Base-by-base conservation (phyloP, 768 basidiomycete genomes). In the Infundibulicybe gibba region DNA sequence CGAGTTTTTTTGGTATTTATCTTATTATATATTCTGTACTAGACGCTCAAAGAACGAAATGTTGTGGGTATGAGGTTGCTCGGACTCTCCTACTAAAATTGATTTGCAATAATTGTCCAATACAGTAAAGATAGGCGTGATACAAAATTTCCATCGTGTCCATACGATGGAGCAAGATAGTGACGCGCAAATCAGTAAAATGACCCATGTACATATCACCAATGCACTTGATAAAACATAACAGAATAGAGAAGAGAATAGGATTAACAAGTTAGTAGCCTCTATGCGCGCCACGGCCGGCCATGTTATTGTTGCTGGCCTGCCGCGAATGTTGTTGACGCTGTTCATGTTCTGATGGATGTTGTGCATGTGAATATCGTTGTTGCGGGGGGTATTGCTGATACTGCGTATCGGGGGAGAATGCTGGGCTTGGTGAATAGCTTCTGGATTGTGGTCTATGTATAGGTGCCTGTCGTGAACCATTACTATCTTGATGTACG, bases 391-490 rank as follows among this genome's bases (percentile, higher is more conserved):
- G 45, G 9, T 43, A 25, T 12, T 44, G 39, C 43, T 6, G 66
- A 64, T 16, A 51, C 47, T 32, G 49, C 32, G 9, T 47, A 39
- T 32, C 50, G 48, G 17, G 52, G n/a, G 49, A 51, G 48, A 66
- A 69, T 33, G 65, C 62, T 32, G 69, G 68, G 44, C 58, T 66
- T 43, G 69, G 66, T 12, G 70, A 67, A 49, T 70, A 67, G 25
- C 60, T 56, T 15, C 67, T 54, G 49, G 69, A 68, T 60, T 70
- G 74, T 5, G 83, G 83, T 47, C 87, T 72, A 56, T 87, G 83
- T 1, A 80, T 59, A 1, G 86, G 79, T 5, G 84, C 83, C 54
- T 85, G 80, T 40, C 83, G 68, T 50, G 69, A 70, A 3, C 66
- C 71, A 10, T 69, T 67, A 56, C 49, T 66, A 52, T 66, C 45